phyloP scores from a whole-genome alignment of 1,284 basidiomycete genomes.

The Ceratobasidium sp. region DNA sequence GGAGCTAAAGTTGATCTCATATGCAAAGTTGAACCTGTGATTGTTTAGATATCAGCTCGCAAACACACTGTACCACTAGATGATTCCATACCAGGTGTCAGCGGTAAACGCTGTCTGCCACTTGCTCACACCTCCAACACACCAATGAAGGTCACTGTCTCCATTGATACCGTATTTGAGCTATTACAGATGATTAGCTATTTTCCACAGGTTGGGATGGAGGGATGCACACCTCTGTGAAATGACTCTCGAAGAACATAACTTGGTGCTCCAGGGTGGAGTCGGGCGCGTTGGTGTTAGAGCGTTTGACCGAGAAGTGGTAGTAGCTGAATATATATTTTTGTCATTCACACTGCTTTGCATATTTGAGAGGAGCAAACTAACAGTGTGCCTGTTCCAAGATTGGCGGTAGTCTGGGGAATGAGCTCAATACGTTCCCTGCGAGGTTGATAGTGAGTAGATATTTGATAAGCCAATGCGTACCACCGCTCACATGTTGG shows the following conservation, averaged over 20 bases:
- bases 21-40: conserved; percentile 58
- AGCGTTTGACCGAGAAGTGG: conserved; percentile 71
- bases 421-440: conserved; percentile 62
- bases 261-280: conserved; percentile 70
- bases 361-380: neutral
- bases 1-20: conserved; percentile 63
- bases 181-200: conserved; percentile 36
- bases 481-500: conserved; percentile 5
- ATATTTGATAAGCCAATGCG: neutral
- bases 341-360: too few relatives aligned
- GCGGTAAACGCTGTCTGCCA: conserved; percentile 68
- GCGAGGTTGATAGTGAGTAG: neutral
- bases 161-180: conserved; percentile 71
- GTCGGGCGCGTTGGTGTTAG: conserved; percentile 66
- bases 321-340: conserved; percentile 58
- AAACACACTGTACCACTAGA: neutral
- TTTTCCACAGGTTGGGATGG: neutral
- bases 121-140: conserved; percentile 63
- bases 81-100: conserved; percentile 65
- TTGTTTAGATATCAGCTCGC: neutral
- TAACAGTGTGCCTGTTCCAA: conserved; percentile 70
- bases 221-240: conserved; percentile 66
- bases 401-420: conserved; percentile 69
- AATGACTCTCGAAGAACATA: conserved; percentile 74
- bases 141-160: conserved; percentile 67